Evolutionary conservation across 805 yeast species (phyloP).

Genomic region (Pichia membranifaciens): DNA sequence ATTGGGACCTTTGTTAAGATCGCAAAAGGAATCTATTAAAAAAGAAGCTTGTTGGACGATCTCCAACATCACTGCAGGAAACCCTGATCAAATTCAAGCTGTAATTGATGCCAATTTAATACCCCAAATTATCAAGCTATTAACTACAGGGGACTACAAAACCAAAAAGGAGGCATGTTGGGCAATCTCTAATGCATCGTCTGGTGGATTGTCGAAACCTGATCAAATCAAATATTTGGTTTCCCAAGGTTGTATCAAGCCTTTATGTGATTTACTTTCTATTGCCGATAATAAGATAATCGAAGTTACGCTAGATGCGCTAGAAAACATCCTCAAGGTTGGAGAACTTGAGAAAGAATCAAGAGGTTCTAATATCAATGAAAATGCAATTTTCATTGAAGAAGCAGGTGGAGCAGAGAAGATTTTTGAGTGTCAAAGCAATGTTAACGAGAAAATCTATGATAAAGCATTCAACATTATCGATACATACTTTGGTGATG

Average conservation of each 20-base stretch:
- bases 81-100: constrained; percentile 90
- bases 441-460: constrained; percentile 87
- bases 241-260: constrained; percentile 93
- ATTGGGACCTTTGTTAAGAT: constrained; percentile 67
- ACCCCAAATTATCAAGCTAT: constrained; percentile 80
- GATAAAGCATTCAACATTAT: constrained; percentile 85
- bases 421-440: constrained; percentile 87
- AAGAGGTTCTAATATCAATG: constrained; percentile 62
- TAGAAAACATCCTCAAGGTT: constrained; percentile 87
- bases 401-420: constrained; percentile 99
- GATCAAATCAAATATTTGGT: constrained; percentile 92
- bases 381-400: constrained; percentile 87
- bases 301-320: constrained; percentile 91
- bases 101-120: constrained; percentile 91
- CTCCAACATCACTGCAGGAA: constrained; percentile 97
- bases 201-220: constrained; percentile 89
- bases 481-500: constrained; percentile 90
- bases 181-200: constrained; percentile 97
- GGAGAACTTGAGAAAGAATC: constrained; percentile 90
- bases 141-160: constrained; percentile 81
- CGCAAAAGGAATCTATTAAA: constrained; percentile 86
- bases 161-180: constrained; percentile 98
- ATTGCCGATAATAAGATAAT: constrained; percentile 88
- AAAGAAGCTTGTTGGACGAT: constrained; percentile 99
- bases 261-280: constrained; percentile 85